These are phyloP conservation scores for Jackrogersella minutella DNA, from an alignment of 495 filamentous ascomycete species.

Conservation along the genomic window DNA sequence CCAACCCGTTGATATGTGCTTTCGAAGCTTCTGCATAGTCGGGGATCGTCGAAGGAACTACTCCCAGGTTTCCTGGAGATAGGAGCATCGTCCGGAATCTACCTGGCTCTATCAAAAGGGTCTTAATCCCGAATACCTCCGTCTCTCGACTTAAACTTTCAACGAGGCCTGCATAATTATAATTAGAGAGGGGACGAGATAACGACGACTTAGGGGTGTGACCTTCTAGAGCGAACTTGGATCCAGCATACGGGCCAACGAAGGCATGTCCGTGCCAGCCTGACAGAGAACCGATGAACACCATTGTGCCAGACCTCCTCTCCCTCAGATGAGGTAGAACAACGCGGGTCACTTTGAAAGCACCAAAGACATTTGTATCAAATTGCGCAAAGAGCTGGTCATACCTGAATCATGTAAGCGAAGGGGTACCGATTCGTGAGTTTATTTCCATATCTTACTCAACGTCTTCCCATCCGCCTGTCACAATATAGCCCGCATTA, in stretches of 20 bases:
- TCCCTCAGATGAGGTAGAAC: constrained; percentile 59
- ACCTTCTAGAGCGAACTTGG: constrained; percentile 63
- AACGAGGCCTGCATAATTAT: constrained; percentile 46
- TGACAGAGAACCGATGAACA: constrained; percentile 57
- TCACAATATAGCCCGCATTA: constrained; percentile 57
- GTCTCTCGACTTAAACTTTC: constrained; percentile 59
- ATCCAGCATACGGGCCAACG: constrained; percentile 56
- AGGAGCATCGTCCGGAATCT: constrained; percentile 58
- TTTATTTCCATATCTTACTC: constrained; percentile 39
- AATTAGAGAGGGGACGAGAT: not conserved
- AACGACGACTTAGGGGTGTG: not conserved
- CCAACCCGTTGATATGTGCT: constrained; percentile 27
- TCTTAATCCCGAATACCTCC: constrained; percentile 53
- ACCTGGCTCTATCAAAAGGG: constrained; percentile 56
- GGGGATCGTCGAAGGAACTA: constrained; percentile 26
- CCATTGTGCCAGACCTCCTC: constrained; percentile 49
- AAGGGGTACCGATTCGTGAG: not conserved
- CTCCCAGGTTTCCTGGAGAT: constrained; percentile 38
- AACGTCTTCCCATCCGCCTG: constrained; percentile 52
- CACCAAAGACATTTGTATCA: constrained; percentile 60
- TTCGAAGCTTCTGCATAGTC: constrained; percentile 40
- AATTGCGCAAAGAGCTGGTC: constrained; percentile 50
- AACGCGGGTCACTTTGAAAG: constrained; percentile 54
- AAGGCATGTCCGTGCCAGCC: constrained; percentile 48
- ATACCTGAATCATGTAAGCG: constrained; percentile 32